Evolutionary conservation across 1,284 basidiomycete genomes (phyloP), one percentile per base, ranked within the genome.

Genomic region (Boletellus sp.): DNA sequence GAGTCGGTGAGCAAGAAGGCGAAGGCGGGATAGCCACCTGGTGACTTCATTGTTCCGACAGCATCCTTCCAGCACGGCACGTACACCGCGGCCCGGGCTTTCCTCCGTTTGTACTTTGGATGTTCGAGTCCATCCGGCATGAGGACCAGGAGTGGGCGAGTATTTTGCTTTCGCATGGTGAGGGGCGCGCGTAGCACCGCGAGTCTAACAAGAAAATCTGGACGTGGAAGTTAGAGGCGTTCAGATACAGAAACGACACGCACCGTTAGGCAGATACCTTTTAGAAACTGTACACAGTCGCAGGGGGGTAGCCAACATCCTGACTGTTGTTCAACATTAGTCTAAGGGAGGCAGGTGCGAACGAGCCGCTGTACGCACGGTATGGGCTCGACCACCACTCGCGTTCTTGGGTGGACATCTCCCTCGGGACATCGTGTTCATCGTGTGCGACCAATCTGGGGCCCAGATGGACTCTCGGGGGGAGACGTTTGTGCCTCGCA

Each of bases 381-480:
- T 89, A 90, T 45, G 87, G 88, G 61, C 79, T 86, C 6, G 86
- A 77, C 78, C 79, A 85, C 79, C 83, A 86, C 33, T 69, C 64
- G 58, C 78, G 72, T 69, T 90, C 88, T 56, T 81, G 69, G 37
- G 64, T 58, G 0, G 78, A 74, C 87, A 89, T 90, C 54, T 71
- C 71, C 38, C 83, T 74, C 13, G 76, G 75, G 16, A 43, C 43
- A 54, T 81, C 77, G 44, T 68, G 43, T 44, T 67, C 65, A 28
- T 51, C 55, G 40, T 57, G 50, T 15, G 42, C 40, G 47, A 56
- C 44, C 38, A 57, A 56, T 40, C 60, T 36, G 39, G 60, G 60
- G 44, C 63, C 60, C 19, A 73, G 56, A 35, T 59, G 61, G 6
- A 77, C 64, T 28, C 65, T 66, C 3, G 84, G 83, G 5, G 83